Evolutionary conservation across 768 basidiomycete genomes (phyloP).

Genomic region (Phylloporus rhodoxanthus): DNA sequence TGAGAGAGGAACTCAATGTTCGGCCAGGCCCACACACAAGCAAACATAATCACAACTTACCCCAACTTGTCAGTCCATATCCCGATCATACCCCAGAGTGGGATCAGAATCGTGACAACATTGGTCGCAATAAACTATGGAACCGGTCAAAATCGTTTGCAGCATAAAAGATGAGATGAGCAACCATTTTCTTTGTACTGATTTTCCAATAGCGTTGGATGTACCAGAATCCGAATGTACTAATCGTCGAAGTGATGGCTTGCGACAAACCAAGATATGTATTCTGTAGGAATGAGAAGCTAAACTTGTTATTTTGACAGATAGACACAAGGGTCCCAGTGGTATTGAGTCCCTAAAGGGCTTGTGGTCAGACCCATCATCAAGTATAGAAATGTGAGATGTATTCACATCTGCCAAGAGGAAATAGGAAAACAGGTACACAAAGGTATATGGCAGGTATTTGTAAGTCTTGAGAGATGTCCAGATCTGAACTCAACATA

Average conservation of each 20-base stretch:
- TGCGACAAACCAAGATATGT: slow-evolving; percentile 75
- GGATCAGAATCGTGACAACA: slow-evolving; percentile 69
- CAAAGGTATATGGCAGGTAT: slow-evolving; percentile 74
- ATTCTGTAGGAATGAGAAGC: slow-evolving; percentile 74
- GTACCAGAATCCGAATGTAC: slow-evolving; percentile 78
- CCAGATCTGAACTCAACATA: slow-evolving; percentile 54
- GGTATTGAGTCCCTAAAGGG: slow-evolving; percentile 65
- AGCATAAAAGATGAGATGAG: background rate
- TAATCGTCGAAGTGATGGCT: slow-evolving; percentile 66
- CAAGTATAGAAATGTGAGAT: background rate
- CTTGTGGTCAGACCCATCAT: background rate
- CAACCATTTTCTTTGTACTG: slow-evolving; percentile 75
- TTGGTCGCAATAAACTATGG: slow-evolving; percentile 70
- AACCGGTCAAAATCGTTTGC: background rate
- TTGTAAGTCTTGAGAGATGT: slow-evolving; percentile 68
- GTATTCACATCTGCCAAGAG: slow-evolving; percentile 65
- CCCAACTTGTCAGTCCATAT: slow-evolving; percentile 75
- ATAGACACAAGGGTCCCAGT: slow-evolving; percentile 70
- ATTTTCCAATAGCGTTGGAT: slow-evolving; percentile 77
- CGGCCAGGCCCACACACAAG: background rate
- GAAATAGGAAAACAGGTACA: slow-evolving; percentile 72
- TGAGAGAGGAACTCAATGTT: background rate
- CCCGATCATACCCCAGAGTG: slow-evolving; percentile 83
- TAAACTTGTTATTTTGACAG: slow-evolving; percentile 76
- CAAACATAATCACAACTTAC: slow-evolving; percentile 32